Percentiles rank a stretch among this genome's conserved stretches.
Conservation (phyloP, 208 protist species). For the Crithidia fasciculata region DNA sequence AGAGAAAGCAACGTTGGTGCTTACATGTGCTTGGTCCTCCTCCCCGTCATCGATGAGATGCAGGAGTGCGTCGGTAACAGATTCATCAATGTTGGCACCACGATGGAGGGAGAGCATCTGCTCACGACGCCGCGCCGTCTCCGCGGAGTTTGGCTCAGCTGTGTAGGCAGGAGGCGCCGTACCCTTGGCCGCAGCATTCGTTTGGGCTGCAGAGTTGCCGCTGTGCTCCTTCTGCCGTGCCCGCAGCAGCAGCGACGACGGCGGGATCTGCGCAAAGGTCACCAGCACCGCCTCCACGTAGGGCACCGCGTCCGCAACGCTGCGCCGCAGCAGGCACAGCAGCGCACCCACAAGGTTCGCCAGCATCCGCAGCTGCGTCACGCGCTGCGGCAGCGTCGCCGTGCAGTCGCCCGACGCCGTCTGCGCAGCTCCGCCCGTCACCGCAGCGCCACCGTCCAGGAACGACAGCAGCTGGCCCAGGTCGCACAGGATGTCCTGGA, state of each 20-base stretch:
- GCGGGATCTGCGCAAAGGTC: constrained; percentile 37
- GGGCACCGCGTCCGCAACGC: constrained; percentile 40
- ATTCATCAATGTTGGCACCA: neutral
- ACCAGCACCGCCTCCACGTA: constrained; percentile 43
- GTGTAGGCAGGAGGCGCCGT: neutral
- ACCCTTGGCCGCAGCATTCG: too few species aligned
- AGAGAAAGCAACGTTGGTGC: neutral
- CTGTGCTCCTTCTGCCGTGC: neutral
- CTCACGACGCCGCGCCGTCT: neutral
- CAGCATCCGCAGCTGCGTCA: constrained; percentile 50
- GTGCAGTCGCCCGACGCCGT: constrained; percentile 27
- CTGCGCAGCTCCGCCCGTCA: constrained; percentile 32
- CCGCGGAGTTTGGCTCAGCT: neutral
- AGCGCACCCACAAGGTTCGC: constrained; percentile 39
- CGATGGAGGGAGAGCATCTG: neutral
- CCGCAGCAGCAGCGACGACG: constrained; percentile 20
- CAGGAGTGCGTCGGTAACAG: neutral
- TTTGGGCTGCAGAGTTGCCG: neutral
- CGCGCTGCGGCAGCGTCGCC: constrained; percentile 33
- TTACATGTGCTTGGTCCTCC: constrained; percentile 2
- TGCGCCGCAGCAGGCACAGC: constrained; percentile 38
- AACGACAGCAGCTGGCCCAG: constrained; percentile 32
- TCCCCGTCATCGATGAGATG: neutral
- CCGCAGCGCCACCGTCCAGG: constrained; percentile 26
- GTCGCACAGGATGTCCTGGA: constrained; percentile 40